Base-by-base conservation (phyloP, 176 grass and related monocot species). In the Ensete ventricosum region DNA sequence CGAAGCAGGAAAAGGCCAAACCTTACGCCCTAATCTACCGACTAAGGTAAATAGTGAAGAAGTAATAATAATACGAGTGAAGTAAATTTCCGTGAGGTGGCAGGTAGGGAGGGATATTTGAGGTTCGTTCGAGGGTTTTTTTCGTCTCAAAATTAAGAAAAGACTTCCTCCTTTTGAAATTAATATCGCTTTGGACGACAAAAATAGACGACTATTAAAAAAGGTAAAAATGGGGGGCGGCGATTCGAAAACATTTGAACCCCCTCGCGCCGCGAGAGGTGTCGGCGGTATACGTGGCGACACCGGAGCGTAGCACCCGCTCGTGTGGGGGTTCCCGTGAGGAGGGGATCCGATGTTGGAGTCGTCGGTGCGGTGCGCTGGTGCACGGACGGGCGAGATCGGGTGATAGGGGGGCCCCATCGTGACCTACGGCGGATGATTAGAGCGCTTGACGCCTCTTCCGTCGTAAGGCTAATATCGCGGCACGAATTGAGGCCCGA, bases 161-260 rank as follows among this genome's bases (percentile, higher is more conserved):
- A 23, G 9, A 26, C 23, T 11, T 14, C 23, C 62, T 21, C 21
- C 62, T 10, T 27, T 26, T 26, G 22, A 9, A 65, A 26, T 34
- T 34, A 34, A 34, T 4, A 34, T 34, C 29, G 5, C 2, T 34
- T 34, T 34, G 29, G 2, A 34, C 29, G 29, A 3, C 29, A 5
- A 34, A 43, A 43, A 43, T 43, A 43, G 4, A 43, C 34, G 34
- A 6, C 34, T 22, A 26, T 13, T 23, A 23, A 23, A 26, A 65
- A 12, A 9, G 63, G 63, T 24, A 65, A 65, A 26, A 65, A 65
- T 13, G 22, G 63, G 63, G 22, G 63, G 21, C 24, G 63, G 21
- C 24, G 63, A 65, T 65, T 65, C 63, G 63, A 65, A 65, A 65
- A 65, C 10, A 65, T 65, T 65, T 65, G 24, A 65, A 65, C 63